These are phyloP conservation scores for Tetrapisispora taiwanensis DNA, from an alignment of 805 yeast genomes.

Conservation along the genomic window DNA sequence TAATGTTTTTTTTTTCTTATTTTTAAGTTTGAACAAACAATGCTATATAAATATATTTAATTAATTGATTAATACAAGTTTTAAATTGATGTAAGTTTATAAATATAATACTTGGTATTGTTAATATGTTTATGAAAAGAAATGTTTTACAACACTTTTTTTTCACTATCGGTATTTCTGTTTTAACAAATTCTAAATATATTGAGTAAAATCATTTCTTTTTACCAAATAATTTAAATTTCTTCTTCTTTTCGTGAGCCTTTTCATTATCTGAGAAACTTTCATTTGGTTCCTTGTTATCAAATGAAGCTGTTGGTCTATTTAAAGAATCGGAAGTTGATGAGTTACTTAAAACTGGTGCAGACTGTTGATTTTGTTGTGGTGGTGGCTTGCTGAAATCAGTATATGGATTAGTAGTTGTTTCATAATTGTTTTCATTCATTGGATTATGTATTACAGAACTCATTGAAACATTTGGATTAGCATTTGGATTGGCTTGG, in stretches of 20 bases:
- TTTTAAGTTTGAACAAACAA: too few relatives aligned
- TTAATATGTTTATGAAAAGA: too few relatives aligned
- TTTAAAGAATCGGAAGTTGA: not conserved
- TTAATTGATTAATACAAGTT: too few relatives aligned
- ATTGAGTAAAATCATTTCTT: not conserved
- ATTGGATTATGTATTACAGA: constrained; percentile 16
- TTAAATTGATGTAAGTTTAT: too few relatives aligned
- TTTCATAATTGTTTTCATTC: not conserved
- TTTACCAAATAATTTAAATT: constrained; percentile 5
- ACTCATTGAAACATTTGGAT: constrained; percentile 16
- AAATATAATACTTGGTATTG: too few relatives aligned
- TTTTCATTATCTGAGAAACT: not conserved
- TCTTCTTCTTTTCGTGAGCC: constrained; percentile 4
- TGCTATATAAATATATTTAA: too few relatives aligned
- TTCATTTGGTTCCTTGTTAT: not conserved
- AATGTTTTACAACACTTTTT: too few relatives aligned
- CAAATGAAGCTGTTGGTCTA: not conserved
- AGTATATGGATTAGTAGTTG: not conserved
- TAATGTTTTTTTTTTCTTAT: too few relatives aligned
- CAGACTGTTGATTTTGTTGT: not conserved
- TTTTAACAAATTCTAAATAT: too few relatives aligned
- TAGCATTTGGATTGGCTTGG: constrained; percentile 10
- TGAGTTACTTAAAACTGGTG: not conserved
- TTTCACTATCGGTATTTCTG: too few relatives aligned
- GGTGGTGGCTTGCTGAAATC: not conserved